Evolutionary conservation across 768 basidiomycete genomes (phyloP).

Genomic region (Psilocybe azurescens): DNA sequence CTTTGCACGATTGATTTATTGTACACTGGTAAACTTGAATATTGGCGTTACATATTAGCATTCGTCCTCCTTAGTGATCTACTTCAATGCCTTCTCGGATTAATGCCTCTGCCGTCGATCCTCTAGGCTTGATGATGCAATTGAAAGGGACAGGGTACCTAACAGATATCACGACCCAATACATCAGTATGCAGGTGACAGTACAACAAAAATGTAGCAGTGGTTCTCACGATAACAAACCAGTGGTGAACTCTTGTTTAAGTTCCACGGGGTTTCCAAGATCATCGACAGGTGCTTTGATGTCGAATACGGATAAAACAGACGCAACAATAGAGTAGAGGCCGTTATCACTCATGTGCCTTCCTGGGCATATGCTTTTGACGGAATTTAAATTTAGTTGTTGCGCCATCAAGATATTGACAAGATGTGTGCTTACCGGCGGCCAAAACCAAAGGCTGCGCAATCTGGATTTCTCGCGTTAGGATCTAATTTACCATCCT

Average conservation of each 20-base stretch:
- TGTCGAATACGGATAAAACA: conserved; percentile 29
- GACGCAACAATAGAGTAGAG: conserved; percentile 25
- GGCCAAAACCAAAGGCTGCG: conserved; percentile 38
- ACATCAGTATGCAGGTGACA: not conserved
- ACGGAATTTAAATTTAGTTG: not conserved
- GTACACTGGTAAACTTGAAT: no score
- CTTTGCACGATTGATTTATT: no score
- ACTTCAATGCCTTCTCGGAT: conserved; percentile 17
- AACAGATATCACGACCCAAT: not conserved
- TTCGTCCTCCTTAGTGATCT: conserved; percentile 3
- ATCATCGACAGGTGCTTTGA: conserved; percentile 26
- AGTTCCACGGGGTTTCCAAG: conserved; percentile 24
- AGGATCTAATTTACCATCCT: conserved; percentile 26
- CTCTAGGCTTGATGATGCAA: conserved; percentile 28
- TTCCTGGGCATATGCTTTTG: conserved; percentile 31
- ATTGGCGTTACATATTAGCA: no score
- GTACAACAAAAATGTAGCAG: not conserved
- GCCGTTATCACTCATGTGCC: conserved; percentile 27
- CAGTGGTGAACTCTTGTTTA: conserved; percentile 24
- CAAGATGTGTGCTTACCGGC: conserved; percentile 24
- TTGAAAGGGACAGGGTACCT: conserved; percentile 31
- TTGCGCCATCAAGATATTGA: not conserved
- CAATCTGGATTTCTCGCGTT: conserved; percentile 28
- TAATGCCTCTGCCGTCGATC: conserved; percentile 17
- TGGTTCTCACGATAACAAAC: conserved; percentile 27